Evolutionary conservation across 1,284 basidiomycete species (phyloP), one percentile per base, ranked within the genome.

Genomic region (Ustilago cynodontis): DNA sequence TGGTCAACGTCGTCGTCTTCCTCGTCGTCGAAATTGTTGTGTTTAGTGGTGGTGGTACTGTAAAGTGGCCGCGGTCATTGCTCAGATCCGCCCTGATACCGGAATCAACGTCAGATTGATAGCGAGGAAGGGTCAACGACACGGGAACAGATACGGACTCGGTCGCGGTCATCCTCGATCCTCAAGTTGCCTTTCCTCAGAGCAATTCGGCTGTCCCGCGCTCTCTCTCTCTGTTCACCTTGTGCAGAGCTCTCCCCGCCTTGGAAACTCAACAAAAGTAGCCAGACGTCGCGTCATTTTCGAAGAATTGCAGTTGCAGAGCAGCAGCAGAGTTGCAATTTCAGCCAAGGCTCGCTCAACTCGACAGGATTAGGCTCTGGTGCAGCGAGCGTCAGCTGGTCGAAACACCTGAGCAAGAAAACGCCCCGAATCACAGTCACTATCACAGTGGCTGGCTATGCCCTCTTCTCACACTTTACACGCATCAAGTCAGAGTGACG

Each of bases 261-360:
- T 20, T 20, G 7, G 7, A n/a, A 43, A n/a, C 47, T 49, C 24
- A 14, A 24, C 47, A 28, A 28, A 28, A 26, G 24, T 26, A 26
- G 47, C 47, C 24, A 49, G 10, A 13, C 47, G 47, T 49, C 47
- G 47, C 47, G 47, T 16, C n/a, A 26, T 26, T 43, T 43, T 43
- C 11, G 22, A 4, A 20, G n/a, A 22, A 45, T 45, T 16, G 39
- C 8, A 41, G 13, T 41, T 41, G 13, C n/a, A 22, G 43, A 9
- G 43, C 20, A 6, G 6, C 43, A 11, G 5, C 13, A 20, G 3
- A 20, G 5, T 20, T 39, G 37, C 37, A 20, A 43, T 20, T n/a
- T 3, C 16, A 7, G n/a, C 20, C 8, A 6, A 18, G 4, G 8
- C 20, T 20, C 20, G 6, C 11, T 43, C 41, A 7, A 43, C 8